A percentile compares a stretch with the other conserved stretches of the same genome.
Evolutionary conservation across 179 eudicot genomes (phyloP).

Genomic region (Carnegiea gigantea): DNA sequence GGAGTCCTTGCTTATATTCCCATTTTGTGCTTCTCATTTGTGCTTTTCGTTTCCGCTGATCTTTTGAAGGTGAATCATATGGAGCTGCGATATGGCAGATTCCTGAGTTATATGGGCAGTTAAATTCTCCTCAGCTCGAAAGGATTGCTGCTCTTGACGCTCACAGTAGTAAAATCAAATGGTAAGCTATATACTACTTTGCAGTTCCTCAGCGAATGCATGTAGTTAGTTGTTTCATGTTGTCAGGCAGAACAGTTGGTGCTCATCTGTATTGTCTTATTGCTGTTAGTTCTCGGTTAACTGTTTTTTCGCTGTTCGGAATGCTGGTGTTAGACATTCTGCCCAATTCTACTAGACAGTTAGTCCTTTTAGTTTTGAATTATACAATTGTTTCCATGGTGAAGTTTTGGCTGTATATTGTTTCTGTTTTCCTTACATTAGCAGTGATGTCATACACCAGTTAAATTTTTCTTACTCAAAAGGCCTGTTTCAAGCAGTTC

Average conservation of each 20-base stretch:
- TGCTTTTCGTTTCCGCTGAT: constrained; percentile 8
- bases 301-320: neutral
- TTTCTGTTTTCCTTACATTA: neutral
- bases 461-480: neutral
- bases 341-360: neutral
- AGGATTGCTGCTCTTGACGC: constrained; percentile 78
- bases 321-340: constrained; percentile 8
- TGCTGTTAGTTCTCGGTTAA: neutral
- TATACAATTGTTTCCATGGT: neutral
- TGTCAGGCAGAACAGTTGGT: neutral
- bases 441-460: neutral
- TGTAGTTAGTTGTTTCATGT: neutral
- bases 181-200: constrained; percentile 44
- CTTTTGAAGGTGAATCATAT: constrained; percentile 75
- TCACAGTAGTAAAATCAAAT: constrained; percentile 61
- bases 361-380: neutral
- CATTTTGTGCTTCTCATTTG: neutral
- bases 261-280: neutral
- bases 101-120: constrained; percentile 94
- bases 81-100: constrained; percentile 99
- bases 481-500: neutral
- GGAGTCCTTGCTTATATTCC: neutral
- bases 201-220: neutral
- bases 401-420: neutral
- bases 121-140: constrained; percentile 91